Percentiles rank a stretch among this genome's conserved stretches.
phyloP scores from a whole-genome alignment of 345 rosid species.

The Acer negundo region DNA sequence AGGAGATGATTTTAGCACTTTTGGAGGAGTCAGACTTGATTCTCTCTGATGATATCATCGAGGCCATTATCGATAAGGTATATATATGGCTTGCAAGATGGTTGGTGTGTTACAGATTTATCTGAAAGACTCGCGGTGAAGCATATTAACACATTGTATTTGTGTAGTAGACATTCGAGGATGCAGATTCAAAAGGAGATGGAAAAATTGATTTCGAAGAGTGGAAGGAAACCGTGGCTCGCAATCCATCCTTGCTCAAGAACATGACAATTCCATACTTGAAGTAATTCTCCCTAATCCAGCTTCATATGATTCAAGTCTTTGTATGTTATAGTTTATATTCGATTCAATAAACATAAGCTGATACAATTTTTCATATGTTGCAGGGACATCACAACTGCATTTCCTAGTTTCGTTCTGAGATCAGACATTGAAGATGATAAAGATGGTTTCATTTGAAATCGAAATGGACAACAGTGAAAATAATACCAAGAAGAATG shows the following conservation, averaged over 20 bases:
- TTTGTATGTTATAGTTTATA: too few relatives aligned
- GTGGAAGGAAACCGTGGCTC: constrained; percentile 36
- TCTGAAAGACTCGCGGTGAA: neutral
- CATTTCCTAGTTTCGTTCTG: constrained; percentile 40
- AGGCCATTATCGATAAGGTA: constrained; percentile 46
- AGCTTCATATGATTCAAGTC: too few relatives aligned
- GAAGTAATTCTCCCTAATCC: constrained; percentile 25
- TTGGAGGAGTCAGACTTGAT: constrained; percentile 44
- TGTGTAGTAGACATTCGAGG: constrained; percentile 49
- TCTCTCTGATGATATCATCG: constrained; percentile 40
- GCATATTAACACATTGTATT: neutral
- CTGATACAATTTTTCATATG: neutral
- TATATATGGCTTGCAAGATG: neutral
- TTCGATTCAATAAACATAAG: too few relatives aligned
- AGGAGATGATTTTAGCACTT: constrained; percentile 42
- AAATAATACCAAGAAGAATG: too few relatives aligned
- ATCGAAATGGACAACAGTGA: neutral
- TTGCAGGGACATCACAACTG: constrained; percentile 39
- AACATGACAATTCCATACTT: constrained; percentile 52
- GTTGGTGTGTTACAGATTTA: neutral
- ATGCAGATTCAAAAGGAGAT: constrained; percentile 41
- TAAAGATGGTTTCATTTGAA: neutral
- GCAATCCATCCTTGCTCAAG: constrained; percentile 41
- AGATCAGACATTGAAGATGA: constrained; percentile 32
- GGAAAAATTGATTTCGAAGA: constrained; percentile 47